Percentiles rank a stretch among this genome's conserved stretches.
Evolutionary conservation across 2,329 filamentous ascomycete species (phyloP).

Genomic region (Graphilbum sp.): DNA sequence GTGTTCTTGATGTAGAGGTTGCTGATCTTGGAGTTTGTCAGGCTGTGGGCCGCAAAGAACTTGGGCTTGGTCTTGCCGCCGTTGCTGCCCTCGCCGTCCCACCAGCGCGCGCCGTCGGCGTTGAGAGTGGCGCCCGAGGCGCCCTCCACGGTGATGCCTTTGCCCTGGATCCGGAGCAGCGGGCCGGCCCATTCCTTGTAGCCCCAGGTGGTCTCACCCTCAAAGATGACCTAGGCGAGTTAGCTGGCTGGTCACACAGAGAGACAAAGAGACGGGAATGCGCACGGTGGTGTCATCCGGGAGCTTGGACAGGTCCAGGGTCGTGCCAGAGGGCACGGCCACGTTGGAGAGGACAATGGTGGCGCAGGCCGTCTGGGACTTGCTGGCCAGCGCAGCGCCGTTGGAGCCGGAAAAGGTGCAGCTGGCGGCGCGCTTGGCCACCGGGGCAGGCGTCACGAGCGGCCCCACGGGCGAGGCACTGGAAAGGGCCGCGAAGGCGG

Average conservation of each 20-base stretch:
- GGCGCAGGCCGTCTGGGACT: constrained; percentile 25
- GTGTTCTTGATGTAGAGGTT: constrained; percentile 24
- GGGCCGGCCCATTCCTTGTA: constrained; percentile 7
- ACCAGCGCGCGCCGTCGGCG: constrained; percentile 15
- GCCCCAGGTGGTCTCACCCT: constrained; percentile 17
- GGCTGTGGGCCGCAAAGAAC: constrained; percentile 36
- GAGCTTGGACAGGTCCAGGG: constrained; percentile 39
- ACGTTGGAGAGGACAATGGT: constrained; percentile 36
- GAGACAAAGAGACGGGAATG: background rate
- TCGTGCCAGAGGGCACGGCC: constrained; percentile 38
- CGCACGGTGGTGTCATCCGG: constrained; percentile 27
- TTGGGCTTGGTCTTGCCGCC: constrained; percentile 44
- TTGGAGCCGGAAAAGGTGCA: constrained; percentile 7
- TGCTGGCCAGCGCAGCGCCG: constrained; percentile 5
- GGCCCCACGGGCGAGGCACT: constrained; percentile 1
- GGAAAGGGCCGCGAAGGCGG: background rate
- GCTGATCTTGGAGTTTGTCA: constrained; percentile 32
- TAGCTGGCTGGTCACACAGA: background rate
- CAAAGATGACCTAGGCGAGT: constrained; percentile 21
- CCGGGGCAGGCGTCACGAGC: constrained; percentile 1
- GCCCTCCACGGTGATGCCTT: constrained; percentile 3
- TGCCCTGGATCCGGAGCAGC: constrained; percentile 6
- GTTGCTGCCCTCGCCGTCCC: constrained; percentile 43
- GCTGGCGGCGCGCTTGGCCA: constrained; percentile 4
- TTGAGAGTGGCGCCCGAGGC: constrained; percentile 14